phyloP scores from a whole-genome alignment of 1,139 yeast species.

The Yamadazyma oceani region DNA sequence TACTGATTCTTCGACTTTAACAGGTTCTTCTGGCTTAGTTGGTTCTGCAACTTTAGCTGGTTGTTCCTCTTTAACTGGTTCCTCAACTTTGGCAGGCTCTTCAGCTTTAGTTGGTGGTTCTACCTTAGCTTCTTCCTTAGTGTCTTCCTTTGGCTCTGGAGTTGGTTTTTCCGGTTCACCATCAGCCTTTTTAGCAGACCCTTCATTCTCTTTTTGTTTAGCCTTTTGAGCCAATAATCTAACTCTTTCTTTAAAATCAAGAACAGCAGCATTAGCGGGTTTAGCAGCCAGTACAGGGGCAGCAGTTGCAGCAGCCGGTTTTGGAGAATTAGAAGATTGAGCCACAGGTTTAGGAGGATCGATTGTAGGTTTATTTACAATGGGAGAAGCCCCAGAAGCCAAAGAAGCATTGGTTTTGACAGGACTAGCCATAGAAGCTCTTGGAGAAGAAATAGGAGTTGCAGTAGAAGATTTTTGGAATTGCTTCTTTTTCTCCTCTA shows the following conservation, averaged over 20 bases:
- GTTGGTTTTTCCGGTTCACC: slow-evolving; percentile 4
- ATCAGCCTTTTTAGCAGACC: slow-evolving; percentile 7
- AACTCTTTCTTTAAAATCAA: slow-evolving; percentile 16
- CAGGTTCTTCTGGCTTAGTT: slow-evolving; percentile 3
- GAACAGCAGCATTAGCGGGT: slow-evolving; percentile 11
- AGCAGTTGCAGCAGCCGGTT: slow-evolving; percentile 10
- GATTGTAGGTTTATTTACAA: slow-evolving; percentile 11
- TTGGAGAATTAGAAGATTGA: slow-evolving; percentile 13
- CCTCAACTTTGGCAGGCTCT: slow-evolving; percentile 8
- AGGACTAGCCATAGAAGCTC: slow-evolving; percentile 14
- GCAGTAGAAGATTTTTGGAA: slow-evolving; percentile 17
- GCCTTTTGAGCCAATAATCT: slow-evolving; percentile 9
- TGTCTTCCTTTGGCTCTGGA: slow-evolving; percentile 9
- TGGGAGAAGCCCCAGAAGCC: slow-evolving; percentile 13
- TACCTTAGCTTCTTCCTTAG: slow-evolving; percentile 7
- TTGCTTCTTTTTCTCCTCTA: slow-evolving; percentile 42
- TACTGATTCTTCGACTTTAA: slow-evolving; percentile 3
- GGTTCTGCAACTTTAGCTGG: slow-evolving; percentile 2
- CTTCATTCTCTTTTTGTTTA: slow-evolving; percentile 13
- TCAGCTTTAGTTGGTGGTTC: slow-evolving; percentile 7
- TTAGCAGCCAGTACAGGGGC: background rate
- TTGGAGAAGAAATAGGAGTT: slow-evolving; percentile 19
- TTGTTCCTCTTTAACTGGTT: slow-evolving; percentile 2
- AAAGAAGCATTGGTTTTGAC: slow-evolving; percentile 12
- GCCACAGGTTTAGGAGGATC: slow-evolving; percentile 10